Base-by-base conservation (phyloP, 108 stramenopile species). In the Pelagomonas calceolata region DNA sequence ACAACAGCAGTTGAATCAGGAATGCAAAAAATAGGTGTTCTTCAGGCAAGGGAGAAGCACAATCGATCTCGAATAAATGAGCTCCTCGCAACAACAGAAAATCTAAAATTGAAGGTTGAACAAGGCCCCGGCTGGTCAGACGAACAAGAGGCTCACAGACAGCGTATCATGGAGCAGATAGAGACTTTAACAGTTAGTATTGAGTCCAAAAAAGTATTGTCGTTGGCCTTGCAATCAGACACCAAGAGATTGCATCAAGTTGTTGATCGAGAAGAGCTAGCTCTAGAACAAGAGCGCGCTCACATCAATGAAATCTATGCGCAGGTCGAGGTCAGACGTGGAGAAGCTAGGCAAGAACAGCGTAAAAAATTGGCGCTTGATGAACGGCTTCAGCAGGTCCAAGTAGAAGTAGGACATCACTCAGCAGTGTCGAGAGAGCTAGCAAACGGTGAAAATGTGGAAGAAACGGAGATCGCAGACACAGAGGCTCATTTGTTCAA, bases 351-450 rank as follows among this genome's bases (percentile, higher is more conserved):
- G 66, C 31, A 12, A 32, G 71, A 81, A 80, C 32, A 76, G 30
- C 36, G 51, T 18, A 30, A 39, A 33, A 76, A 78, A 32, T 63
- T 39, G 18, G 36, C 69, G 0, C 37, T 69, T 31, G 84, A 85
- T 78, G 51, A 73, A 33, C 73, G 73, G 31, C 75, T 83, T 30
- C 78, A 74, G 63, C n/a, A 67, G 30, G 65, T 79, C 31, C 66
- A 75, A 46, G 33, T 14, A 35, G 70, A 70, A 0, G 60, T 68
- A 67, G 65, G 68, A 51, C 34, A 37, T 0, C 16, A 7, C 30
- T 63, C 43, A 35, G 65, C 37, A 30, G n/a, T 26, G 66, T 30
- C 46, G 34, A 45, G 46, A 17, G 33, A 35, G 33, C 39, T 30
- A 34, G 71, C 72, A 36, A 39, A 30, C 32, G 35, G 29, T 14